These are phyloP conservation scores for Chrysoporthe puriensis DNA, from an alignment of 2,329 filamentous ascomycete genomes.

Conservation along the genomic window DNA sequence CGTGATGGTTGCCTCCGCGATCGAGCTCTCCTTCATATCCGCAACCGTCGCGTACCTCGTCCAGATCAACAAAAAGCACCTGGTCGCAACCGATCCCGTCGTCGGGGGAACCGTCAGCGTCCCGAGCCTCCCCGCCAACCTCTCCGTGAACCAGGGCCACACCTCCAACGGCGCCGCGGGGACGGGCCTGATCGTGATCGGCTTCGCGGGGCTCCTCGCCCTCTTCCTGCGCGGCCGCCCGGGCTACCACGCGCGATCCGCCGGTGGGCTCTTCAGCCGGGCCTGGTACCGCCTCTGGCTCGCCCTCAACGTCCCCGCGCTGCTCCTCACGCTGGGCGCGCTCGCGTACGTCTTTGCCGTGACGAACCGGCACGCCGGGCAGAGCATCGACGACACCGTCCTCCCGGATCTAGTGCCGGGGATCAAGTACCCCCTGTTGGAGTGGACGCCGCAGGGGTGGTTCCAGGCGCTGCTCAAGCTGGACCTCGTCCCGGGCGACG, in stretches of 20 bases:
- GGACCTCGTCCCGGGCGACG: slow-evolving; percentile 31
- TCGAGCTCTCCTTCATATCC: slow-evolving; percentile 45
- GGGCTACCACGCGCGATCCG: slow-evolving; percentile 30
- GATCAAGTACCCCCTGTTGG: slow-evolving; percentile 36
- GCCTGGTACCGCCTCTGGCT: slow-evolving; percentile 42
- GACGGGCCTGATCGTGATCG: slow-evolving; percentile 41
- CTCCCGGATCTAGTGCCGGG: slow-evolving; percentile 32
- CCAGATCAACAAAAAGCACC: slow-evolving; percentile 35
- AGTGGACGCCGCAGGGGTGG: slow-evolving; percentile 47
- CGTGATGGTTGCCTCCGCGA: slow-evolving; percentile 41
- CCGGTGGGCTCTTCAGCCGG: slow-evolving; percentile 17
- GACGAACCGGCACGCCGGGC: slow-evolving; percentile 35
- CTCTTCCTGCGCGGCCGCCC: slow-evolving; percentile 37
- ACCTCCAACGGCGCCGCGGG: slow-evolving; percentile 47
- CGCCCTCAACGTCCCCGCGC: slow-evolving; percentile 38
- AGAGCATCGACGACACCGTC: slow-evolving; percentile 38
- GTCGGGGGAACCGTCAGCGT: slow-evolving; percentile 34
- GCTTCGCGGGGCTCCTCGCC: slow-evolving; percentile 38
- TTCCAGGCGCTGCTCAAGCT: slow-evolving; percentile 40
- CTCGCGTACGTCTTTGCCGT: slow-evolving; percentile 43
- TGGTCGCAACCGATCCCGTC: slow-evolving; percentile 37
- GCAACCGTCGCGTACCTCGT: slow-evolving; percentile 45
- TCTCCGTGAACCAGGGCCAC: slow-evolving; percentile 46
- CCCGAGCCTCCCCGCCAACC: slow-evolving; percentile 36
- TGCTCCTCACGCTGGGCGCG: slow-evolving; percentile 42